A percentile compares a stretch with the other conserved stretches of the same genome.
Conservation (phyloP, 352 stramenopile genomes). For the Phytopythium vexans region DNA sequence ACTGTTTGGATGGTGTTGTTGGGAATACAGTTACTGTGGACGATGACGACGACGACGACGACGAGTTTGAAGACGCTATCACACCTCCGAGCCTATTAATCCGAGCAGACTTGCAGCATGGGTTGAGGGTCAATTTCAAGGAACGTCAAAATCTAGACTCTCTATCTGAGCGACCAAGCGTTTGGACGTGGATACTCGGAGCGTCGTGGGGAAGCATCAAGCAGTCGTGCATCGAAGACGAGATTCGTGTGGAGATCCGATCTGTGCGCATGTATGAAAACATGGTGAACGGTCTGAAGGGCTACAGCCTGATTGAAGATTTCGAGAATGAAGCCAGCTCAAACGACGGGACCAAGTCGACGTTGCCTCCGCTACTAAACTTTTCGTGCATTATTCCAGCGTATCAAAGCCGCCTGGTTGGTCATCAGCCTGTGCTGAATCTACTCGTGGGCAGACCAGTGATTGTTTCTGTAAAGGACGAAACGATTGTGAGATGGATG, state of each 20-base stretch:
- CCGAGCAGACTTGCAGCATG: constrained; percentile 35
- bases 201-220: constrained; percentile 49
- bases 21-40: constrained; percentile 39
- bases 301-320: constrained; percentile 40
- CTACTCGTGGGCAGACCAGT: constrained; percentile 46
- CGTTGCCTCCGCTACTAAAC: constrained; percentile 28
- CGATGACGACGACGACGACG: constrained; percentile 66
- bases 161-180: constrained; percentile 10
- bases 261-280: constrained; percentile 62
- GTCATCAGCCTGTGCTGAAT: constrained; percentile 59
- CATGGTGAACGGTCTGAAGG: constrained; percentile 13
- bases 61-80: constrained; percentile 87
- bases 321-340: constrained; percentile 10
- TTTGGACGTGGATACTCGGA: constrained; percentile 65
- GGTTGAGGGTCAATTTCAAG: constrained; percentile 50
- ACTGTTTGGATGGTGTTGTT: constrained; percentile 68
- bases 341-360: constrained; percentile 3
- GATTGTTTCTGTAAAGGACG: constrained; percentile 64
- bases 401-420: constrained; percentile 78
- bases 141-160: constrained; percentile 10
- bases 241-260: constrained; percentile 62
- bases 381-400: constrained; percentile 71
- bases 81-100: constrained; percentile 78
- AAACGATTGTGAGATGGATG: constrained; percentile 77
- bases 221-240: constrained; percentile 84